Base-by-base conservation (phyloP, 2,329 filamentous ascomycete species). In the Calonectria leucothoes region DNA sequence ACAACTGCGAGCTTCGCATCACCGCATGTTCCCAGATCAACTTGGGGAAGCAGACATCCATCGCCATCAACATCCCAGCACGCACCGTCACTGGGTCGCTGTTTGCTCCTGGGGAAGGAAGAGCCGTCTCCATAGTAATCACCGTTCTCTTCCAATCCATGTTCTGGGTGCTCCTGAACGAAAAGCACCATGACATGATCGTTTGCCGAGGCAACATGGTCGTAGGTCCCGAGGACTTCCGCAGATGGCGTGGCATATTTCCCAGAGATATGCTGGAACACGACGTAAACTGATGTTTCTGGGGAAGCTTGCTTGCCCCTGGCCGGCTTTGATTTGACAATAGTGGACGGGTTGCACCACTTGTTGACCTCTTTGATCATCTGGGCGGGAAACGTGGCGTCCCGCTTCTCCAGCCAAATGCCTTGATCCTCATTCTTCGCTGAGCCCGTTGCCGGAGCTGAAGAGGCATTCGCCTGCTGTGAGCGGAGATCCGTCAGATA, bases 81-180 rank as follows among this genome's bases (percentile, higher is more conserved):
- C 6, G n/a, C 42, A 5, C 4, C 12, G n/a, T 23, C 1, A 8
- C 23, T n/a, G 17, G n/a, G n/a, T 11, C 1, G 0, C 2, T 5
- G 1, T n/a, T 23, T 45, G 42, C 42, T 23, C 42, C 42, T 45
- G 42, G 42, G 8, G 10, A 45, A 45, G 12, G 5, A 20, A 5
- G 39, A 8, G 17, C 12, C 15, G 3, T 45, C 3, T 1, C n/a
- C 42, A 12, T n/a, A 12, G 6, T 4, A 4, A 2, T 45, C 39
- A 7, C 3, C 12, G 8, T 15, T 12, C 12, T 39, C 6, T 3
- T 7, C 17, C 3, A 45, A 3, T 23, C 20, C n/a, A 12, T 45
- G 23, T 1, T 23, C 20, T 14, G 1, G 2, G n/a, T 45, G 23
- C 7, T 45, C 2, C 6, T 45, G n/a, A 3, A 11, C 42, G 6